Conservation (phyloP, 257 asterid genomes). For the Agastache rugosa region DNA sequence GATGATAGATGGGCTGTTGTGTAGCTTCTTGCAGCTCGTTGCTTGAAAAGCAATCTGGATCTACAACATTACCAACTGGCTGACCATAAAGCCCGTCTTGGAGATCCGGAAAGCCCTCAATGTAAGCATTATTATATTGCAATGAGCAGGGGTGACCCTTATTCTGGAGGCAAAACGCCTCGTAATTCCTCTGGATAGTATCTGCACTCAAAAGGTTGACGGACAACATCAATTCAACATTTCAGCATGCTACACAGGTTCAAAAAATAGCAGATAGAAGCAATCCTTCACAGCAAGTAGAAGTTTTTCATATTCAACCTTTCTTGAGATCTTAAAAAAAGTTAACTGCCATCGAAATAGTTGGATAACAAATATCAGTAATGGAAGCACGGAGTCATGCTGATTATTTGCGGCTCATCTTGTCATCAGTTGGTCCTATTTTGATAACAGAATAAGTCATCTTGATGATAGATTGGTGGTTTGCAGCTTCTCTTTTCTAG, state of each 20-base stretch:
- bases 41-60: slow-evolving; percentile 46
- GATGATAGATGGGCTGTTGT: slow-evolving; percentile 46
- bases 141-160: slow-evolving; percentile 52
- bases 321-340: not conserved
- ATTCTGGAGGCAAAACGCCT: slow-evolving; percentile 71
- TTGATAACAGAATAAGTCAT: slow-evolving; percentile 4
- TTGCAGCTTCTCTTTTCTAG: not conserved
- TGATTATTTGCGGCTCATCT: not conserved
- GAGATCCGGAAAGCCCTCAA: slow-evolving; percentile 54
- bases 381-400: not conserved
- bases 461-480: slow-evolving; percentile 24
- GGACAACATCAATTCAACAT: slow-evolving; percentile 31
- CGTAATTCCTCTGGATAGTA: slow-evolving; percentile 54
- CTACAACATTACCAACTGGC: slow-evolving; percentile 46
- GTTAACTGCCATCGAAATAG: not conserved
- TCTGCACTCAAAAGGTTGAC: slow-evolving; percentile 47
- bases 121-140: slow-evolving; percentile 48
- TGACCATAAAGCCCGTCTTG: slow-evolving; percentile 51
- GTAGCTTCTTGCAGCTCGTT: slow-evolving; percentile 51
- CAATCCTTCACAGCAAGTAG: slow-evolving; percentile 7
- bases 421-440: not conserved
- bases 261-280: slow-evolving; percentile 8
- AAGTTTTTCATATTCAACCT: not conserved
- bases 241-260: slow-evolving; percentile 13
- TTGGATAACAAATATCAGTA: slow-evolving; percentile 8